Evolutionary conservation across 148 eudicot genomes (phyloP).

Genomic region (Heliosperma pusillum): DNA sequence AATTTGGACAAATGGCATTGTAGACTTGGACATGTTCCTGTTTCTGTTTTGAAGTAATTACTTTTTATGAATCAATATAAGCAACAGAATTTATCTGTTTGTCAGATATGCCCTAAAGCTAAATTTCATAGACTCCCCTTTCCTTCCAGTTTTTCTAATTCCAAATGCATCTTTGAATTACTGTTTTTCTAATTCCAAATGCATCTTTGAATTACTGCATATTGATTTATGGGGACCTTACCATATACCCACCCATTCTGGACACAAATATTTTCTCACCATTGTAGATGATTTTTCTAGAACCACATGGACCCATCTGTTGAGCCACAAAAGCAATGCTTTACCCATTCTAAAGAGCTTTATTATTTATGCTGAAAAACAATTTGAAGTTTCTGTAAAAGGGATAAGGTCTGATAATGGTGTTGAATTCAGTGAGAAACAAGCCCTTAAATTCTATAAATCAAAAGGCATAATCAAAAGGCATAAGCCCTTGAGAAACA

Average conservation of each 20-base stretch:
- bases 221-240: background rate
- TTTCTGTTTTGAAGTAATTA: too few species aligned
- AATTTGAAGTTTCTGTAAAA: background rate
- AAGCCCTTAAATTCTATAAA: background rate
- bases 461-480: background rate
- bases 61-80: too few species aligned
- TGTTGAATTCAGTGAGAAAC: background rate
- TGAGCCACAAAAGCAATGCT: background rate
- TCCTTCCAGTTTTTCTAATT: background rate
- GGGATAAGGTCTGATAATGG: background rate
- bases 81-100: too few species aligned
- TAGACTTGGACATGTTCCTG: background rate
- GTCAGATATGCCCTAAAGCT: background rate
- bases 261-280: background rate
- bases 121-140: background rate
- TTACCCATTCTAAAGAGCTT: background rate
- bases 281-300: background rate
- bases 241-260: background rate
- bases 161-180: background rate
- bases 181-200: background rate
- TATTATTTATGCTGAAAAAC: background rate
- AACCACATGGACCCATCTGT: background rate
- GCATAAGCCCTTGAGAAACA: too few species aligned
- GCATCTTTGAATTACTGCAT: background rate
- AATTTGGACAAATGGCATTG: background rate